Evolutionary conservation across 108 stramenopile species (phyloP), one percentile per base, ranked within the genome.

Genomic region (Stephanodiscus minutulus): DNA sequence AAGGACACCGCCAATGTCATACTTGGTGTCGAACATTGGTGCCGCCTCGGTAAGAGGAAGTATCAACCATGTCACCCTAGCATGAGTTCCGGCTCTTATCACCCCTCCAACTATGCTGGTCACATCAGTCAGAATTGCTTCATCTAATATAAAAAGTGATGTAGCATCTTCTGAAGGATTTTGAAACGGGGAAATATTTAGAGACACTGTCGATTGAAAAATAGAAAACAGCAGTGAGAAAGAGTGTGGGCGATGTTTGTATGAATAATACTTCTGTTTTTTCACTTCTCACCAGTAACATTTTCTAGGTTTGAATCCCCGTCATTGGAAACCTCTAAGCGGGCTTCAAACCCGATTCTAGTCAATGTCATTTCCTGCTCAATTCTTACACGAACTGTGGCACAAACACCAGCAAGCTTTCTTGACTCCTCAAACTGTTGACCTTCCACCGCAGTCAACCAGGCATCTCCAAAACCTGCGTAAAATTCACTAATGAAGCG

Each of bases 11-110:
- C 75, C 35, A 52, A 76, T 62, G 12, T 69, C 11, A 48, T 76
- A 76, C n/a, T 61, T 69, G 21, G 68, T 76, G 18, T 76, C 75
- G 50, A 76, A 68, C 48, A 69, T 69, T 33, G 75, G 75, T 28
- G 75, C 75, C 3, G 75, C 75, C 15, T 68, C 64, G 10, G 67
- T 21, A 21, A 76, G 66, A 27, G 75, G 75, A 8, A 76, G 25
- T 35, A 76, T 76, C 36, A 76, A 29, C 75, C 75, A 76, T 27
- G 75, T 76, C 22, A 48, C 49, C 37, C 33, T 53, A 18, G 67
- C 75, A 58, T 46, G 47, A 25, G 58, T 6, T 6, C 43, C 53
- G 11, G 75, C 20, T 61, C 44, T 29, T 13, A 76, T 68, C 13
- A 69, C 37, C 7, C 75, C 75, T 28, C 75, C 75, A 56, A 33